A percentile compares a stretch with the other conserved stretches of the same genome.
These are phyloP conservation scores for Blastomyces parvus DNA, from an alignment of 2,329 filamentous ascomycete species.

Conservation along the genomic window DNA sequence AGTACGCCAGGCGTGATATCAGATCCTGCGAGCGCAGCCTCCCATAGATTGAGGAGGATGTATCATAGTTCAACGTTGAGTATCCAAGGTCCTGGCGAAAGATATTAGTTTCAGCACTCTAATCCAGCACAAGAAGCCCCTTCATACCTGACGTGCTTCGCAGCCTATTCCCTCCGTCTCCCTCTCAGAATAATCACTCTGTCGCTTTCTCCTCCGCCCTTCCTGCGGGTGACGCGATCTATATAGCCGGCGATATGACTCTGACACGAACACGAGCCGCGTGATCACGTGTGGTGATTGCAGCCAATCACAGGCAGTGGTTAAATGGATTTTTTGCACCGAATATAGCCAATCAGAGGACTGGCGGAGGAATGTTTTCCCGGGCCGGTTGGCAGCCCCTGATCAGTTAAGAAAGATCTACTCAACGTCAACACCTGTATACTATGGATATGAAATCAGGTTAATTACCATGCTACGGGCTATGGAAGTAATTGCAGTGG, in stretches of 20 bases:
- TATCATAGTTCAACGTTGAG: not conserved
- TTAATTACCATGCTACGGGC: too few species aligned
- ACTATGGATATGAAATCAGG: too few species aligned
- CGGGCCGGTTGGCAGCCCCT: not conserved
- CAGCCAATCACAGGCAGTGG: not conserved
- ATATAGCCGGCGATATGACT: not conserved
- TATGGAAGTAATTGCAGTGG: too few species aligned
- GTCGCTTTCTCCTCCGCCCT: not conserved
- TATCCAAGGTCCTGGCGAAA: not conserved
- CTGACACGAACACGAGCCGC: not conserved
- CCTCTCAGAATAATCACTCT: not conserved
- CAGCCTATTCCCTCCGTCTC: not conserved
- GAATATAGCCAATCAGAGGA: slow-evolving; percentile 4
- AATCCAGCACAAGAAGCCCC: not conserved
- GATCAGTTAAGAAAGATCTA: too few species aligned
- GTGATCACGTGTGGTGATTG: not conserved
- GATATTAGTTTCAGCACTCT: not conserved
- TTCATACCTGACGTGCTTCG: not conserved
- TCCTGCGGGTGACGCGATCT: not conserved
- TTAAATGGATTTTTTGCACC: not conserved
- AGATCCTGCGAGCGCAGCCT: not conserved
- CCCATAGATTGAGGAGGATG: not conserved
- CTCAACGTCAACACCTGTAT: too few species aligned
- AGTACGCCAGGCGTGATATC: not conserved
- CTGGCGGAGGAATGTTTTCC: not conserved